phyloP scores from a whole-genome alignment of 345 rosid genomes.

The Eutrema japonicum region DNA sequence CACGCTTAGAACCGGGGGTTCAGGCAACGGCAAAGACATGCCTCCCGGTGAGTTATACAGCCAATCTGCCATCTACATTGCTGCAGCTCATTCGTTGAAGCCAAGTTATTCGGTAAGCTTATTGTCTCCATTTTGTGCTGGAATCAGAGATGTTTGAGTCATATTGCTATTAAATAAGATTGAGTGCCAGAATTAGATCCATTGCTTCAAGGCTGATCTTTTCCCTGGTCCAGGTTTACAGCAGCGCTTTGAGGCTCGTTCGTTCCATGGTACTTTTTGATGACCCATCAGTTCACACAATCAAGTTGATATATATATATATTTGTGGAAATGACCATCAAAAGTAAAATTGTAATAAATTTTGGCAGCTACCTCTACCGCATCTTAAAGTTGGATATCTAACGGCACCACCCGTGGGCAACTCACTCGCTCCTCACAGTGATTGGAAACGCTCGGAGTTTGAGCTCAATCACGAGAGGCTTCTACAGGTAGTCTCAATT shows the following conservation, averaged over 20 bases:
- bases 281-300: conserved; percentile 20
- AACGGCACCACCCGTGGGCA: conserved; percentile 79
- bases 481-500: conserved; percentile 65
- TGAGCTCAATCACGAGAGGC: conserved; percentile 82
- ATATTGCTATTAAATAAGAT: not conserved
- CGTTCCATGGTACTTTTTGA: conserved; percentile 77
- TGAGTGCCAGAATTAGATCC: not conserved
- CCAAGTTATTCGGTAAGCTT: conserved; percentile 87
- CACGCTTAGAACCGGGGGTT: conserved; percentile 80
- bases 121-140: not conserved
- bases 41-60: conserved; percentile 90
- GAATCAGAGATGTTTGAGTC: conserved; percentile 10
- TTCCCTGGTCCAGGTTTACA: conserved; percentile 69
- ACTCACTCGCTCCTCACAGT: conserved; percentile 77
- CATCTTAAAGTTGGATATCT: conserved; percentile 85
- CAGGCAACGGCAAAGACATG: conserved; percentile 65
- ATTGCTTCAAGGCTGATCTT: conserved; percentile 32
- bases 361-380: conserved; percentile 82
- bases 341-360: conserved; percentile 14
- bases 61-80: conserved; percentile 96
- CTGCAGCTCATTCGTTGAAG: conserved; percentile 97
- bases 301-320: conserved; percentile 30
- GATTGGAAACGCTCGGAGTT: conserved; percentile 88
- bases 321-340: not conserved
- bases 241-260: conserved; percentile 95